These are phyloP conservation scores for Dactylonectria macrodidyma DNA, from an alignment of 2,329 filamentous ascomycete species.

Conservation along the genomic window DNA sequence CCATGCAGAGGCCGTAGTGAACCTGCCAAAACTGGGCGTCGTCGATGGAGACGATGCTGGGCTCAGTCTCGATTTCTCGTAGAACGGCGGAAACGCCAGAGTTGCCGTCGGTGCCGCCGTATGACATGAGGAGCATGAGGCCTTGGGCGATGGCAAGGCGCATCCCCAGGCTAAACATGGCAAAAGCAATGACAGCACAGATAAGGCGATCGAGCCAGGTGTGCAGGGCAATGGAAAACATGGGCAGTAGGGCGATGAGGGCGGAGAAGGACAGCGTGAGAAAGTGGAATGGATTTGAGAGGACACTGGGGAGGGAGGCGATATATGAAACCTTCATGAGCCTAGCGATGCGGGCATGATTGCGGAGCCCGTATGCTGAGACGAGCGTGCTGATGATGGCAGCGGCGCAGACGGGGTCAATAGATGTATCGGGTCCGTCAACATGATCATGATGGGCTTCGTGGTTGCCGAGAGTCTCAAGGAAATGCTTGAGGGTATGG, in stretches of 20 bases:
- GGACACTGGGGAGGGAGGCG: constrained; percentile 84
- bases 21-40: constrained; percentile 99
- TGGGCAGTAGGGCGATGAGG: constrained; percentile 84
- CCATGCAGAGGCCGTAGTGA: constrained; percentile 97
- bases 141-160: constrained; percentile 89
- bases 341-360: constrained; percentile 92
- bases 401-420: constrained; percentile 86
- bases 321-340: constrained; percentile 91
- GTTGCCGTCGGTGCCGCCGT: constrained; percentile 60
- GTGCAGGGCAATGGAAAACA: constrained; percentile 86
- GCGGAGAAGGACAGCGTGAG: constrained; percentile 90
- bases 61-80: constrained; percentile 86
- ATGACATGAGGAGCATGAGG: constrained; percentile 96
- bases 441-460: constrained; percentile 79
- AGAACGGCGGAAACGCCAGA: constrained; percentile 80
- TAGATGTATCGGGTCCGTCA: constrained; percentile 77
- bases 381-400: constrained; percentile 88
- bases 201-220: constrained; percentile 87
- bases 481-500: constrained; percentile 92
- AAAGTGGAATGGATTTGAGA: constrained; percentile 96
- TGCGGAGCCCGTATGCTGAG: constrained; percentile 88
- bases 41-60: constrained; percentile 82
- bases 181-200: constrained; percentile 84
- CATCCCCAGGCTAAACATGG: constrained; percentile 90
- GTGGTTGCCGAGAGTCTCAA: constrained; percentile 76